phyloP scores from a whole-genome alignment of 2,329 filamentous ascomycete genomes.

The Zalaria obscura region DNA sequence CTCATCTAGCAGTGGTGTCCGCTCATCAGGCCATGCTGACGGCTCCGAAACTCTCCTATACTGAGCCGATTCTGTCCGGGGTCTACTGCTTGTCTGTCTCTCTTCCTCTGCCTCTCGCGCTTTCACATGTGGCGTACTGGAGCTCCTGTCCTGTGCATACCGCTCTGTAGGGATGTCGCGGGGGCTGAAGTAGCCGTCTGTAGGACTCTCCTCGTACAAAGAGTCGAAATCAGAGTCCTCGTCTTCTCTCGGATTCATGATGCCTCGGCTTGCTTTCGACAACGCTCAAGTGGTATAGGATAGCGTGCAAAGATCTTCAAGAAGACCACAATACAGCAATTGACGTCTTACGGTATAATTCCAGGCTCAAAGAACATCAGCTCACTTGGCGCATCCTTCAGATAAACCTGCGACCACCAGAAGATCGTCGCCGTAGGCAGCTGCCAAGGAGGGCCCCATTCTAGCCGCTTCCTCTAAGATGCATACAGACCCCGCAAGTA shows the following conservation, averaged over 20 bases:
- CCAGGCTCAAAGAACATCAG: background rate
- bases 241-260: background rate
- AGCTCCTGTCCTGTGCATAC: no score
- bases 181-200: background rate
- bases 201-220: background rate
- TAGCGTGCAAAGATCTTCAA: background rate
- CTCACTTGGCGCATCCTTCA: no score
- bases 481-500: background rate
- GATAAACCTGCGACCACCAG: no score
- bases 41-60: background rate
- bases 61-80: background rate
- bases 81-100: background rate
- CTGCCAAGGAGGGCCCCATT: background rate
- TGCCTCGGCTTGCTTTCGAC: no score
- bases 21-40: background rate
- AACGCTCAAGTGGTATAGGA: background rate
- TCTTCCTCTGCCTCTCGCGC: background rate
- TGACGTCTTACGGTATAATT: background rate
- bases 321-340: background rate
- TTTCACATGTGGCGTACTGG: background rate
- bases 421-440: background rate
- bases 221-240: background rate
- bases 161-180: background rate
- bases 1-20: slow-evolving; percentile 3
- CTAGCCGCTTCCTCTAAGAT: background rate